Conservation (phyloP, 225 moss, liverwort and hornwort species). For the Ulota crispa region DNA sequence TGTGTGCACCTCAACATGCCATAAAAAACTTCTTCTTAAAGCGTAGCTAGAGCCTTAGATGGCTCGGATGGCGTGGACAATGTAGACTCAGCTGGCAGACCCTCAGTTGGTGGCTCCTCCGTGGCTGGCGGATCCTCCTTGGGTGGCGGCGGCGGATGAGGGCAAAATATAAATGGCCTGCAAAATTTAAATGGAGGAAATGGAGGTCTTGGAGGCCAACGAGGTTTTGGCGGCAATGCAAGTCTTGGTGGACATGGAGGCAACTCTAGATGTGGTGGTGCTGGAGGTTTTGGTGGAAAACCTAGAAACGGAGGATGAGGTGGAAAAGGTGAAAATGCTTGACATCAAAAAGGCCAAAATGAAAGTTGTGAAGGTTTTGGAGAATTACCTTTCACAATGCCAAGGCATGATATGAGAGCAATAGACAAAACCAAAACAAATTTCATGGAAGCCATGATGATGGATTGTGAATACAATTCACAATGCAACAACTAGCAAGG, state of each 20-base stretch:
- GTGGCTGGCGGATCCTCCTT: no score
- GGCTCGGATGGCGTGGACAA: no score
- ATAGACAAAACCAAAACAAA: not conserved
- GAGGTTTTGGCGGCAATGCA: not conserved
- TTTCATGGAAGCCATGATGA: not conserved
- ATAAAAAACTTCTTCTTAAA: not conserved
- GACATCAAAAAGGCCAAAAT: not conserved
- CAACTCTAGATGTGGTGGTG: not conserved
- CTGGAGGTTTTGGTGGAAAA: not conserved
- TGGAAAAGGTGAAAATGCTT: not conserved
- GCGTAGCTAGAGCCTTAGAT: accelerated
- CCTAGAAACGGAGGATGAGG: not conserved
- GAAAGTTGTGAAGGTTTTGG: no score
- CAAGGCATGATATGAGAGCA: accelerated
- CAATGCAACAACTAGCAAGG: accelerated
- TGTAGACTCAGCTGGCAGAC: no score
- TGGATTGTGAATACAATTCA: no score
- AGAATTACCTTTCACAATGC: accelerated
- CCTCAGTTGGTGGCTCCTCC: no score
- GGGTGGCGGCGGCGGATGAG: no score
- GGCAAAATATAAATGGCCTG: no score
- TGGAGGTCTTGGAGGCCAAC: not conserved
- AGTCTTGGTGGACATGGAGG: no score
- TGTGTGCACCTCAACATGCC: not conserved
- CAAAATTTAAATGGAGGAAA: not conserved